Conservation (phyloP, 345 rosid species). For the Lepidium sativum region DNA sequence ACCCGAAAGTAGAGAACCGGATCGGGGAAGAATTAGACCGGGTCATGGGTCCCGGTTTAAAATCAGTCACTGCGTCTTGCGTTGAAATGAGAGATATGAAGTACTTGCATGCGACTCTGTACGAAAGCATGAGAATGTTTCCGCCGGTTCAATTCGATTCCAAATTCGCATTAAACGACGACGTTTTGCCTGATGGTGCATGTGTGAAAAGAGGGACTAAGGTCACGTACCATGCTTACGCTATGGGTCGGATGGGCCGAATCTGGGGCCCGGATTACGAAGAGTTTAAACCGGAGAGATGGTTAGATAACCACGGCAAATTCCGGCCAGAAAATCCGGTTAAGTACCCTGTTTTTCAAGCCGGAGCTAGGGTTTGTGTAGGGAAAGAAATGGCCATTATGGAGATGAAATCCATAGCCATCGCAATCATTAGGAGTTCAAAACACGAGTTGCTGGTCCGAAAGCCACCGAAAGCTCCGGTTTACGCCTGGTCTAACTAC, state of each 20-base stretch:
- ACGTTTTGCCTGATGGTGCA: constrained; percentile 52
- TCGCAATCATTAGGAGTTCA: constrained; percentile 39
- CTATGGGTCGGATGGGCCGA: constrained; percentile 64
- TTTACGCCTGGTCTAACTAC: constrained; percentile 79
- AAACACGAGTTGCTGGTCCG: constrained; percentile 14
- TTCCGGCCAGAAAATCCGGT: constrained; percentile 44
- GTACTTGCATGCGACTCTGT: constrained; percentile 48
- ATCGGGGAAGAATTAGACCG: constrained; percentile 40
- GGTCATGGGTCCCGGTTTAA: constrained; percentile 30
- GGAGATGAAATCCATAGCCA: constrained; percentile 52
- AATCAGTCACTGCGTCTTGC: constrained; percentile 20
- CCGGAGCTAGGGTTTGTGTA: constrained; percentile 59
- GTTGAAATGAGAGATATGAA: constrained; percentile 44
- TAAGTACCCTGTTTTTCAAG: constrained; percentile 71
- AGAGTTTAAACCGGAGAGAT: constrained; percentile 69
- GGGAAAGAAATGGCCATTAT: constrained; percentile 76
- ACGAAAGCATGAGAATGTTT: constrained; percentile 54
- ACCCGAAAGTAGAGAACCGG: constrained; percentile 40
- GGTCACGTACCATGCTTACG: constrained; percentile 73
- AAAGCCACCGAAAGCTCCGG: constrained; percentile 9
- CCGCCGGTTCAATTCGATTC: constrained; percentile 84
- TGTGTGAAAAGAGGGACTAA: constrained; percentile 49
- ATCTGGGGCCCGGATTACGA: constrained; percentile 64
- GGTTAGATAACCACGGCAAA: constrained; percentile 42
- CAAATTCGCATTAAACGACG: constrained; percentile 52